Conservation (phyloP, 106 monocot species). For the Dendrobium nobile region DNA sequence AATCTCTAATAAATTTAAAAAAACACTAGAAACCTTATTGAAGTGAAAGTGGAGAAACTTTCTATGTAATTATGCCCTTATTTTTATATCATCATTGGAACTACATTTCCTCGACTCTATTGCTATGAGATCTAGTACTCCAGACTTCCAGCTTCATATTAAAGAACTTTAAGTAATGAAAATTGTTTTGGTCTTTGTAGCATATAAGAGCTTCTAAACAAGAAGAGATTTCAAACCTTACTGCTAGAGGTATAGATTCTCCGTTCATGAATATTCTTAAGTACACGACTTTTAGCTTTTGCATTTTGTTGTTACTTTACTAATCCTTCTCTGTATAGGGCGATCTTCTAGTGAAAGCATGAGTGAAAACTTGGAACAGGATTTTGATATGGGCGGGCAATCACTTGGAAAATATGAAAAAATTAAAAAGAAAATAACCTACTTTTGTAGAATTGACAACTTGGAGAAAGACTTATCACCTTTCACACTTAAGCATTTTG, state of each 20-base stretch:
- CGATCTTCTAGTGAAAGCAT: background rate
- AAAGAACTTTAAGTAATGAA: background rate
- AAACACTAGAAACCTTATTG: too few species aligned
- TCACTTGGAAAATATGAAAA: background rate
- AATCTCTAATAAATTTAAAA: too few species aligned
- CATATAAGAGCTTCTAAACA: background rate
- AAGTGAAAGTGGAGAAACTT: background rate
- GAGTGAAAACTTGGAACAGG: background rate
- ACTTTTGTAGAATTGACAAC: slow-evolving; percentile 22
- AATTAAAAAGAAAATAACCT: background rate
- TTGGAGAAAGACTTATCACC: slow-evolving; percentile 25
- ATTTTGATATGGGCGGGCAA: slow-evolving; percentile 11
- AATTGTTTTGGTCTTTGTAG: background rate
- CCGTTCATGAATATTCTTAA: background rate
- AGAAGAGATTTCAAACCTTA: background rate
- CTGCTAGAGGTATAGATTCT: background rate
- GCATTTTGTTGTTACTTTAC: background rate
- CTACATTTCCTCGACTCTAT: background rate
- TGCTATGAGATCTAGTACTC: background rate
- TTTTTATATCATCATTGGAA: background rate
- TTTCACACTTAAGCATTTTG: slow-evolving; percentile 14
- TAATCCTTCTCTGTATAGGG: background rate
- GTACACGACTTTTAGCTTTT: background rate
- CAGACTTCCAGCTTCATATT: too few species aligned
- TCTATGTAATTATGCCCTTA: background rate